A percentile compares a stretch with the other conserved stretches of the same genome.
These are phyloP conservation scores for Leishmania gerbilli DNA, from an alignment of 208 protist species.

Conservation along the genomic window DNA sequence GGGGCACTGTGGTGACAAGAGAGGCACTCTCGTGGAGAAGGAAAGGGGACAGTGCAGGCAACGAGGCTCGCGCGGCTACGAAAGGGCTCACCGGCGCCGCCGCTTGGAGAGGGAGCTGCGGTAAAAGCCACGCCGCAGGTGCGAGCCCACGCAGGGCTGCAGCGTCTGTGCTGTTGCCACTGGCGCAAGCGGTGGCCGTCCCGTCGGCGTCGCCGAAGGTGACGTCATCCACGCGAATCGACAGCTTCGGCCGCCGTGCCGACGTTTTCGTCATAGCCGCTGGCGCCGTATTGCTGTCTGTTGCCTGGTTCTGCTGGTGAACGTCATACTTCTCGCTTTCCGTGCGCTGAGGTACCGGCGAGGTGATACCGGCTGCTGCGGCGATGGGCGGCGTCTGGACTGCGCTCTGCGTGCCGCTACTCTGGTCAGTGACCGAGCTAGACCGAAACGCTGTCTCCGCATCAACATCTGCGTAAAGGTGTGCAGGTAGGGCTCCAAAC, in stretches of 20 bases:
- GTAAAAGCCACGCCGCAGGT: constrained; percentile 16
- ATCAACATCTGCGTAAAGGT: background rate
- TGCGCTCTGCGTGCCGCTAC: background rate
- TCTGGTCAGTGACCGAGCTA: background rate
- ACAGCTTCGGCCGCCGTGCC: constrained; percentile 5
- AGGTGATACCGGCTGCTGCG: background rate
- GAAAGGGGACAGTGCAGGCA: background rate
- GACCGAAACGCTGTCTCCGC: background rate
- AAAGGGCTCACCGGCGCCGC: background rate
- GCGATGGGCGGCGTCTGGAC: background rate
- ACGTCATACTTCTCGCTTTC: background rate
- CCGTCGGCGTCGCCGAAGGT: background rate
- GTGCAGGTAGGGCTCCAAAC: background rate
- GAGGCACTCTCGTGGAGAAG: background rate
- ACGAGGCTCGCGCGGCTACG: background rate
- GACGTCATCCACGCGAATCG: constrained; percentile 15
- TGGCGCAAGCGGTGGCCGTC: background rate
- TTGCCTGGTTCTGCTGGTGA: background rate
- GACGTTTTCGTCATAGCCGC: background rate
- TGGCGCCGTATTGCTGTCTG: background rate
- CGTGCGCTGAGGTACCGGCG: background rate
- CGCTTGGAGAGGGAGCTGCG: constrained; percentile 12
- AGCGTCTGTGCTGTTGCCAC: background rate
- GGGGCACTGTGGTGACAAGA: background rate
- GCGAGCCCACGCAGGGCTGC: background rate